Conservation (phyloP, 2,329 filamentous ascomycete species). For the Diplodia mutila region DNA sequence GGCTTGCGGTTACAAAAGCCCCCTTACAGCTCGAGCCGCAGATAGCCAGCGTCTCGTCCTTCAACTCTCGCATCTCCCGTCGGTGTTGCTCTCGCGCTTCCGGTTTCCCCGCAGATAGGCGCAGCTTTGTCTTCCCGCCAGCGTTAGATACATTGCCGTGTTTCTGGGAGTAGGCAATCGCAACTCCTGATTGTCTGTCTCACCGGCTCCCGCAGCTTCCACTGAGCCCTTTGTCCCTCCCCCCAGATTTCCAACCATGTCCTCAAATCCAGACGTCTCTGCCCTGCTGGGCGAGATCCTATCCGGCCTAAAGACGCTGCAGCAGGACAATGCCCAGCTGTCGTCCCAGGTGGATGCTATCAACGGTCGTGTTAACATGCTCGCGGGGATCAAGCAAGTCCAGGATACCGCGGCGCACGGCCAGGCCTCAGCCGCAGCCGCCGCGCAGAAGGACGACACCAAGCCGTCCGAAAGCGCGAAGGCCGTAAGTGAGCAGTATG, state of each 20-base stretch:
- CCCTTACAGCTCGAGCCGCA: slow-evolving; percentile 22
- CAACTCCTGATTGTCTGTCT: background rate
- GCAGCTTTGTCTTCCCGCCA: slow-evolving; percentile 12
- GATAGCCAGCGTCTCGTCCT: slow-evolving; percentile 3
- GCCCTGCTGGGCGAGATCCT: slow-evolving; percentile 59
- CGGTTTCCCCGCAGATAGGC: slow-evolving; percentile 12
- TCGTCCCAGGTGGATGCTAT: slow-evolving; percentile 62
- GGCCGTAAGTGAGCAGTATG: slow-evolving; percentile 47
- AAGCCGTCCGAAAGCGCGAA: slow-evolving; percentile 38
- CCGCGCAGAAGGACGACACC: slow-evolving; percentile 40
- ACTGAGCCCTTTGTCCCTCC: background rate
- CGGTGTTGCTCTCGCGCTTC: slow-evolving; percentile 6
- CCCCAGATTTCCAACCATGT: slow-evolving; percentile 14
- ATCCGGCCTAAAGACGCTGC: slow-evolving; percentile 57
- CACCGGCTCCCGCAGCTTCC: background rate
- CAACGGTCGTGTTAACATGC: slow-evolving; percentile 63
- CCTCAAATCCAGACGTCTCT: slow-evolving; percentile 26
- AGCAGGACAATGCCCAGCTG: slow-evolving; percentile 60
- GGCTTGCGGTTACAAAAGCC: slow-evolving; percentile 24
- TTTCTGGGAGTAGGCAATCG: slow-evolving; percentile 17
- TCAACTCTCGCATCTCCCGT: slow-evolving; percentile 1
- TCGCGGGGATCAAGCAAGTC: slow-evolving; percentile 62
- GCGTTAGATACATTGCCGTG: slow-evolving; percentile 21
- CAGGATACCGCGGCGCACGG: slow-evolving; percentile 51
- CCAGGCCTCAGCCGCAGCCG: slow-evolving; percentile 31